Evolutionary conservation across 164 flowering plant species (phyloP).

Genomic region (Berberis vulgaris): DNA sequence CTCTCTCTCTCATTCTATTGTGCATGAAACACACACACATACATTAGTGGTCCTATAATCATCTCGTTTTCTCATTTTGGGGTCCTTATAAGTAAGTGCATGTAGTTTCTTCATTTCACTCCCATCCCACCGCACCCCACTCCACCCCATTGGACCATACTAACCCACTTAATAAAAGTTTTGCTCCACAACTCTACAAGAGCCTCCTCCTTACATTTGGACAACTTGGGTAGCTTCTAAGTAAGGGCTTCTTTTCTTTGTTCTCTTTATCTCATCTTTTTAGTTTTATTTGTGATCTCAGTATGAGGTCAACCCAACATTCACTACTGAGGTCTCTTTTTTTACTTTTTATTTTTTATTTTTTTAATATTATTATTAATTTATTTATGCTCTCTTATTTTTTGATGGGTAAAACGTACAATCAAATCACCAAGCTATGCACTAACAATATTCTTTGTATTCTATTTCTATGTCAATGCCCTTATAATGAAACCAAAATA

Average conservation of each 20-base stretch:
- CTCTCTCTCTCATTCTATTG: no score
- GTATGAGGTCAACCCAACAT: conserved; percentile 35
- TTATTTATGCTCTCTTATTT: conserved; percentile 9
- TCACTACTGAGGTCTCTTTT: conserved; percentile 29
- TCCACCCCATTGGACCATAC: conserved; percentile 13
- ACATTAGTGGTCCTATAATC: conserved; percentile 12
- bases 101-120: conserved; percentile 7
- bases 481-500: not conserved
- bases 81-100: not conserved
- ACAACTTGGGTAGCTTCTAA: conserved; percentile 17
- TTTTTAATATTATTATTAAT: not conserved
- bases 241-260: conserved; percentile 6
- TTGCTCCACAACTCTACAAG: conserved; percentile 24
- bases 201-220: conserved; percentile 7
- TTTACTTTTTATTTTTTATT: conserved; percentile 12
- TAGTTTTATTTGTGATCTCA: conserved; percentile 5
- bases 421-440: no score
- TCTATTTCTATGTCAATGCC: conserved; percentile 15
- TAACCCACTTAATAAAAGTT: conserved; percentile 18
- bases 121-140: not conserved
- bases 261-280: conserved; percentile 9
- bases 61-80: not conserved
- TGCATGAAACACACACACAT: no score
- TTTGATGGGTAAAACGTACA: not conserved
- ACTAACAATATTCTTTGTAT: conserved; percentile 1